Percentiles rank a stretch among this genome's conserved stretches.
Evolutionary conservation across 1,139 yeast species (phyloP).

Genomic region (Debaryomyces sp.): DNA sequence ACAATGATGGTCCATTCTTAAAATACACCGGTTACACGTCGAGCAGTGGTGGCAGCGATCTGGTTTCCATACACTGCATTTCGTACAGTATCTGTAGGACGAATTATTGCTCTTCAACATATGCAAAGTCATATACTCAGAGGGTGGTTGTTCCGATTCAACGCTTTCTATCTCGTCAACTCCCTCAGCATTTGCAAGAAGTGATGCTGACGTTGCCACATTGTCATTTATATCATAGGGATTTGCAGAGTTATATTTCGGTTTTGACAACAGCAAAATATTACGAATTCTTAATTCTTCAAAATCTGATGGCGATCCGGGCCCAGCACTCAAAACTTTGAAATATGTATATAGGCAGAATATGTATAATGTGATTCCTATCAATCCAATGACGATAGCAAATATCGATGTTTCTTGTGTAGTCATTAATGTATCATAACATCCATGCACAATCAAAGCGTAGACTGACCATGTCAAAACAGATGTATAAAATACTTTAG

Average conservation of each 20-base stretch:
- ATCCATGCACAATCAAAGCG: constrained; percentile 30
- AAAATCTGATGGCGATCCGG: constrained; percentile 62
- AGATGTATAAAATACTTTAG: constrained; percentile 56
- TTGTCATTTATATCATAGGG: constrained; percentile 13
- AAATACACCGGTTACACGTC: constrained; percentile 65
- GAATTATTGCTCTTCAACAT: constrained; percentile 14
- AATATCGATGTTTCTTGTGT: constrained; percentile 13
- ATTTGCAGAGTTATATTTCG: constrained; percentile 12
- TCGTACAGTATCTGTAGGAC: constrained; percentile 42
- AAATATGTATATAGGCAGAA: constrained; percentile 49
- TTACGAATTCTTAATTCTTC: constrained; percentile 23
- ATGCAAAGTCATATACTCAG: constrained; percentile 19
- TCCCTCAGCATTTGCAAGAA: constrained; percentile 10
- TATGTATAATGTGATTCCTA: constrained; percentile 23
- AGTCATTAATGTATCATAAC: constrained; percentile 19
- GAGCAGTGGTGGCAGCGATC: constrained; percentile 93
- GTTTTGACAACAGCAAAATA: constrained; percentile 10
- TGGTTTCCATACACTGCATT: constrained; percentile 88
- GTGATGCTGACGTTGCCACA: constrained; percentile 5
- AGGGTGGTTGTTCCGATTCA: constrained; percentile 18
- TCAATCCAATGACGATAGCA: constrained; percentile 16
- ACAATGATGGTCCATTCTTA: constrained; percentile 90
- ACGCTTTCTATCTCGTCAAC: not conserved
- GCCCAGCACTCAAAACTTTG: constrained; percentile 57
- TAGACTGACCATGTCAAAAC: constrained; percentile 63